Percentiles rank a stretch among this genome's conserved stretches.
phyloP scores from a whole-genome alignment of 805 yeast genomes.

The Saccharomycopsis selenospora region DNA sequence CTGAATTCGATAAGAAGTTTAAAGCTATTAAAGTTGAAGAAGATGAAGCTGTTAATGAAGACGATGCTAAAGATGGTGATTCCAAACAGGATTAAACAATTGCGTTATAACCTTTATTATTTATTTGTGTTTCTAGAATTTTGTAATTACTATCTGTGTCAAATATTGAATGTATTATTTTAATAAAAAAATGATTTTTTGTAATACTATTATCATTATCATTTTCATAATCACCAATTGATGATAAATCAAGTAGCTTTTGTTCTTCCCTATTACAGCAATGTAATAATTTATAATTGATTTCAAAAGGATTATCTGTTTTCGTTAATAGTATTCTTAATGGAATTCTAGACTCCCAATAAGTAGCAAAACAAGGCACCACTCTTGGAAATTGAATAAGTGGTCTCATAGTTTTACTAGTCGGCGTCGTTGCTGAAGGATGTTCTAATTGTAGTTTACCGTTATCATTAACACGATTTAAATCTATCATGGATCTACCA shows the following conservation, averaged over 20 bases:
- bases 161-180: slow-evolving; percentile 10
- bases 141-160: neutral
- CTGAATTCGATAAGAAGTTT: slow-evolving; percentile 9
- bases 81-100: neutral
- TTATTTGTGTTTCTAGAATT: slow-evolving; percentile 5
- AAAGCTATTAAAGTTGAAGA: slow-evolving; percentile 7
- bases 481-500: too few species aligned
- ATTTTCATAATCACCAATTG: neutral
- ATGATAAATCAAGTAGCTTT: neutral
- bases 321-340: slow-evolving; percentile 42
- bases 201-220: neutral
- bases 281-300: slow-evolving; percentile 24
- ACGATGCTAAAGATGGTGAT: neutral
- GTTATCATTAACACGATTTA: too few species aligned
- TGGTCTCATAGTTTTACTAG: neutral
- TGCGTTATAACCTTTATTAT: slow-evolving; percentile 9
- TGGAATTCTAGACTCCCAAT: slow-evolving; percentile 47
- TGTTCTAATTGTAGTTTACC: too few species aligned
- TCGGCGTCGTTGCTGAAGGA: slow-evolving; percentile 41
- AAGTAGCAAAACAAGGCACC: slow-evolving; percentile 34
- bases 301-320: slow-evolving; percentile 34
- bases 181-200: slow-evolving; percentile 13
- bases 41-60: neutral
- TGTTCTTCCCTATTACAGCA: neutral
- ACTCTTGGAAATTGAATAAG: slow-evolving; percentile 3